Conservation (phyloP, 352 stramenopile species). For the Elongisporangium undulatum region DNA sequence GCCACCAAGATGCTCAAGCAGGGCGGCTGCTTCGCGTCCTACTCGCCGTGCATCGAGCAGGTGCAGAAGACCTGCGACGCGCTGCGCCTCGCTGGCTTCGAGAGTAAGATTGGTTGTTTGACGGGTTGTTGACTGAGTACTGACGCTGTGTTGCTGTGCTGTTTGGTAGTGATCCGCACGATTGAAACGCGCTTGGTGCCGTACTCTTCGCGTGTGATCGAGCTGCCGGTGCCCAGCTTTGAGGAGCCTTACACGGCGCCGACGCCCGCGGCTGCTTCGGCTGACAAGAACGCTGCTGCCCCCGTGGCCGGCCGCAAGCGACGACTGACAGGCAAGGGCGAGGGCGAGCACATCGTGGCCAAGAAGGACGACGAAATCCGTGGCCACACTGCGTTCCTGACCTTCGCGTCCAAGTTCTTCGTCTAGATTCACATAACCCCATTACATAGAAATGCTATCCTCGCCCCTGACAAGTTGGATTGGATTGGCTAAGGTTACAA, state of each 20-base stretch:
- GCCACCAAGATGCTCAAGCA: constrained; percentile 91
- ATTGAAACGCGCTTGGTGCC: constrained; percentile 93
- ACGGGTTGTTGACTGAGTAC: not conserved
- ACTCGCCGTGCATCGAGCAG: constrained; percentile 99
- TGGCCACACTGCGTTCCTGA: constrained; percentile 84
- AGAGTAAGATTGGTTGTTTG: constrained; percentile 40
- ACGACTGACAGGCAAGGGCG: constrained; percentile 38
- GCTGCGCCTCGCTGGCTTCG: constrained; percentile 74
- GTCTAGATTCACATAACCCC: constrained; percentile 28
- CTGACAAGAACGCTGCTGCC: constrained; percentile 21
- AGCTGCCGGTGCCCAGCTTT: constrained; percentile 73
- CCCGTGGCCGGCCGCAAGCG: constrained; percentile 35
- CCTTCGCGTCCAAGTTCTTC: constrained; percentile 85
- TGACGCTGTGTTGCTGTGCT: not conserved
- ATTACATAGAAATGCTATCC: constrained; percentile 14
- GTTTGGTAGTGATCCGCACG: constrained; percentile 63
- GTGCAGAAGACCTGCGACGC: constrained; percentile 89
- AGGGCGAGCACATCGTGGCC: constrained; percentile 64
- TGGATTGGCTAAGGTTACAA: no score
- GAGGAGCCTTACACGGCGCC: constrained; percentile 32
- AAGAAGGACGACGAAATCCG: constrained; percentile 86
- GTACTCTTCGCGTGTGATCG: constrained; percentile 62
- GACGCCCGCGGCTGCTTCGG: constrained; percentile 8
- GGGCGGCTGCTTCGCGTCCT: constrained; percentile 92
- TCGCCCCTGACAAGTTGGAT: no score